Base-by-base conservation (phyloP, 768 basidiomycete species). In the Hortiboletus flavorubellus region DNA sequence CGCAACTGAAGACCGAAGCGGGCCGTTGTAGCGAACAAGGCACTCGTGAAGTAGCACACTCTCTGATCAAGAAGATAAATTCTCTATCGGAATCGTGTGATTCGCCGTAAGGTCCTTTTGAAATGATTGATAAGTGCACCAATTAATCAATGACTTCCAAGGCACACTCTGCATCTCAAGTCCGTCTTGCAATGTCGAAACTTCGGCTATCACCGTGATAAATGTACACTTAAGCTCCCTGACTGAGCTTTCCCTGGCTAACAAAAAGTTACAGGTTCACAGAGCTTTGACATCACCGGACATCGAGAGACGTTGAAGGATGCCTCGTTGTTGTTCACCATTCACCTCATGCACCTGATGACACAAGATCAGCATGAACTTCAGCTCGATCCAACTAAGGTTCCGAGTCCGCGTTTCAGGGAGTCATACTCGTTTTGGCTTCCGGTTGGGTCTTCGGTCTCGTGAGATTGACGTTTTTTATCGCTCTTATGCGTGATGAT, bases 301-400 rank as follows among this genome's bases (percentile, higher is more conserved):
- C 34, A 18, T 8, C 52, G 61, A 16, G 68, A 65, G 35, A 51
- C 55, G 1, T 15, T 59, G 18, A 59, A 57, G 16, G 63, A 56
- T 14, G 56, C 68, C 18, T 60, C 58, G 5, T 26, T 70, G 34
- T 46, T 55, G 45, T 66, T 63, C 34, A 72, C 66, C 6, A 55
- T 69, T 37, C 61, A 68, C 45, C 58, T 57, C 23, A 68, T 69
- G 68, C 59, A 69, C 46, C 33, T 72, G 26, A 69, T 70, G 9
- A n/a, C 64, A 0, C 61, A 69, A 59, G 70, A 69, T 33, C 59
- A 58, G 5, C 68, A 72, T n/a, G 61, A 71, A 0, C 60, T 69
- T 16, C 70, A 70, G 14, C 58, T 69, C 2, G 54, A 69, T 59
- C 5, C 55, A 4, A 60, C 49, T 0, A 54, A 47, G 30, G 53